These are phyloP conservation scores for Trichophyton simii DNA, from an alignment of 2,329 filamentous ascomycete genomes.

Conservation along the genomic window DNA sequence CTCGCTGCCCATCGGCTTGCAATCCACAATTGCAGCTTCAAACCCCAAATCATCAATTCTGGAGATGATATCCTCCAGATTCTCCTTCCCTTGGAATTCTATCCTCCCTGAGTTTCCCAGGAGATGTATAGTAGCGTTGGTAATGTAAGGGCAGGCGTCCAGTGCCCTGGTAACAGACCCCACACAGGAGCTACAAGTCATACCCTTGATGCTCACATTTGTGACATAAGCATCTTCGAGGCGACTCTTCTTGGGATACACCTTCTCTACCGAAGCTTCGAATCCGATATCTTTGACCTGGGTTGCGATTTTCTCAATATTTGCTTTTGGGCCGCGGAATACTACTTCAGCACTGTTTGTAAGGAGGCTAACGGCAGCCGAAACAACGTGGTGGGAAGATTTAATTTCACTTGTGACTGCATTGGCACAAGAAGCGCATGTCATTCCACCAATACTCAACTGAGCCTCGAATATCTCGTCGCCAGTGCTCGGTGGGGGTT, in stretches of 20 bases:
- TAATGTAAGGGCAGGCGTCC: conserved; percentile 35
- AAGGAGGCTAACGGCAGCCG: conserved; percentile 51
- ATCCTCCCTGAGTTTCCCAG: conserved; percentile 40
- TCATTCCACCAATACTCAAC: conserved; percentile 56
- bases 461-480: conserved; percentile 17
- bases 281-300: conserved; percentile 40
- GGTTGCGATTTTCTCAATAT: conserved; percentile 36
- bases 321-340: conserved; percentile 38
- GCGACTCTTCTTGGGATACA: conserved; percentile 13
- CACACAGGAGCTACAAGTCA: conserved; percentile 48
- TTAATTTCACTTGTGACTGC: conserved; percentile 49
- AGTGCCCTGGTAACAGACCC: conserved; percentile 38
- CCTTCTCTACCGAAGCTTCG: conserved; percentile 32
- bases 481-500: neutral
- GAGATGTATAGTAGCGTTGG: conserved; percentile 39
- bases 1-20: conserved; percentile 22
- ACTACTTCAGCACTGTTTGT: conserved; percentile 54
- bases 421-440: conserved; percentile 56
- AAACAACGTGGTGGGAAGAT: conserved; percentile 46
- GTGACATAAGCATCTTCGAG: conserved; percentile 22
- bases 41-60: conserved; percentile 51
- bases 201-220: conserved; percentile 42
- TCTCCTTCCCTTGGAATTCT: conserved; percentile 36
- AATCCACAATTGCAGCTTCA: conserved; percentile 46
- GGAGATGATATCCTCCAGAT: conserved; percentile 35